A percentile compares a stretch with the other conserved stretches of the same genome.
Conservation (phyloP, 768 basidiomycete species). For the Coprinellus micaceus region DNA sequence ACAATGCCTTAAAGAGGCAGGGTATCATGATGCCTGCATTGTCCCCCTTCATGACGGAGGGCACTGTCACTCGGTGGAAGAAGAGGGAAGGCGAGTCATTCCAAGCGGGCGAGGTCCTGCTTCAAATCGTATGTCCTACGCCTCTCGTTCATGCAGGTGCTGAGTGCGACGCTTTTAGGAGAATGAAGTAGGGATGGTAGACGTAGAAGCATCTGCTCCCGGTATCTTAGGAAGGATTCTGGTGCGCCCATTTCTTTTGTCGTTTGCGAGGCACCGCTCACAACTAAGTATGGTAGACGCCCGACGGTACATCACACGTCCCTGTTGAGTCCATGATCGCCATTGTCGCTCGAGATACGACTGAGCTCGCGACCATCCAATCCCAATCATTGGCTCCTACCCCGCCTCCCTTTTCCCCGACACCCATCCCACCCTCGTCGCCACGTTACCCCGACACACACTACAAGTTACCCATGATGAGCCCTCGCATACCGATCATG, state of each 20-base stretch:
- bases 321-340: constrained; percentile 88
- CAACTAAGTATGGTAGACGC: constrained; percentile 20
- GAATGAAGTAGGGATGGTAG: constrained; percentile 95
- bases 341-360: constrained; percentile 67
- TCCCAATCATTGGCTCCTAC: constrained; percentile 17
- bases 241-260: constrained; percentile 41
- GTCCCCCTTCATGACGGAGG: constrained; percentile 97
- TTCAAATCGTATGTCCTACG: constrained; percentile 74
- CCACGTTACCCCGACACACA: constrained; percentile 15
- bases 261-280: neutral
- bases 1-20: constrained; percentile 13
- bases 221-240: constrained; percentile 92
- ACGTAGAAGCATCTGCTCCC: constrained; percentile 98
- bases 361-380: constrained; percentile 27
- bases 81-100: constrained; percentile 81
- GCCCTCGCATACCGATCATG: constrained; percentile 18
- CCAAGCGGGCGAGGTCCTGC: constrained; percentile 74
- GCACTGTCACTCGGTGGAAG: constrained; percentile 90
- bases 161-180: constrained; percentile 46
- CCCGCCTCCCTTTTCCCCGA: constrained; percentile 23
- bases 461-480: constrained; percentile 20
- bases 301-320: constrained; percentile 80
- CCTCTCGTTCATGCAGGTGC: neutral
- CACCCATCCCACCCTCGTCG: constrained; percentile 22
- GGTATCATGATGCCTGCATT: constrained; percentile 79